Conservation (phyloP, 1,139 yeast genomes). For the Saccharomycopsis hybrid region DNA sequence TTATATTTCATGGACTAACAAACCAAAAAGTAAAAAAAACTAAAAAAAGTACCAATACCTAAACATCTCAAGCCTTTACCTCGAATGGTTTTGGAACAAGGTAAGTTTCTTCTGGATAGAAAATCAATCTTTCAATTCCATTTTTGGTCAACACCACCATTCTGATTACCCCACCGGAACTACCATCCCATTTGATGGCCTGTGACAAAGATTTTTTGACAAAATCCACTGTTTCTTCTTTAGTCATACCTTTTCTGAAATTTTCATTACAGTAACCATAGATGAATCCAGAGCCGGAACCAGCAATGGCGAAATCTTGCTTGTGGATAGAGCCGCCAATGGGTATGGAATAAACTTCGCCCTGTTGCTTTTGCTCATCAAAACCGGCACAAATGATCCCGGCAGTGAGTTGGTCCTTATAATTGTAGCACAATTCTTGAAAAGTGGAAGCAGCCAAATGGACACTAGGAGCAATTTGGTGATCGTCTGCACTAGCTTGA, state of each 20-base stretch:
- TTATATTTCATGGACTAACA: too few species aligned
- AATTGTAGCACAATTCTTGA: slow-evolving; percentile 83
- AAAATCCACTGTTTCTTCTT: slow-evolving; percentile 76
- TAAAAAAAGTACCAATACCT: too few species aligned
- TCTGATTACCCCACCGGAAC: slow-evolving; percentile 97
- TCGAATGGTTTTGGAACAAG: slow-evolving; percentile 30
- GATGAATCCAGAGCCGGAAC: slow-evolving; percentile 92
- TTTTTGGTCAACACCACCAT: slow-evolving; percentile 81
- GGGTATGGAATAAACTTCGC: slow-evolving; percentile 88
- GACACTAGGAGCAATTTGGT: slow-evolving; percentile 65
- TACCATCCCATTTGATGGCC: slow-evolving; percentile 98
- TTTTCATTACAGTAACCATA: slow-evolving; percentile 95
- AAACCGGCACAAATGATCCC: slow-evolving; percentile 97
- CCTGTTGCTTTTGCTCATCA: slow-evolving; percentile 68
- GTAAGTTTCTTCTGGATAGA: slow-evolving; percentile 70
- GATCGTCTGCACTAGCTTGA: slow-evolving; percentile 46
- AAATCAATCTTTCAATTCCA: slow-evolving; percentile 84
- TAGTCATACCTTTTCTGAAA: slow-evolving; percentile 67
- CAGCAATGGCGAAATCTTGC: slow-evolving; percentile 94
- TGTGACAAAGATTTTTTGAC: slow-evolving; percentile 76
- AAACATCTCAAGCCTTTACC: too few species aligned
- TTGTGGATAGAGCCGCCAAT: slow-evolving; percentile 92
- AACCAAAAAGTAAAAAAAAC: too few species aligned
- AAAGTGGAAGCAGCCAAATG: slow-evolving; percentile 84
- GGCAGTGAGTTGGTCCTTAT: slow-evolving; percentile 81